These are phyloP conservation scores for Carex kokanica DNA, from an alignment of 176 grass and related monocot genomes.

Conservation along the genomic window DNA sequence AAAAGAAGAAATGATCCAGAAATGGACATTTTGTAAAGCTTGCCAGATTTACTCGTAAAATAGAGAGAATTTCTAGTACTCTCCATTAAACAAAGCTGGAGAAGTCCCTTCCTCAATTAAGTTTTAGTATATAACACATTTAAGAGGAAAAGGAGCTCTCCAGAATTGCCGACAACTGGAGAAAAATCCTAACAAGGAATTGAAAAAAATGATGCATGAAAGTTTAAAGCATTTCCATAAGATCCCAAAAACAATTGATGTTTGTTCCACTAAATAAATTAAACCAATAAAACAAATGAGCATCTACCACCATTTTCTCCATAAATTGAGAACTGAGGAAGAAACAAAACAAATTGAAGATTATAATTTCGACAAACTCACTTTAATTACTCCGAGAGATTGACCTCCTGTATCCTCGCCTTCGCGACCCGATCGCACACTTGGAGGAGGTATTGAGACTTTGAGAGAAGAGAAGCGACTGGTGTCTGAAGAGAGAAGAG, in stretches of 20 bases:
- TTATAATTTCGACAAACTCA: slow-evolving; percentile 7
- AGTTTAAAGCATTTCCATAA: background rate
- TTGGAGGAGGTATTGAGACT: background rate
- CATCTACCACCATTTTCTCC: background rate
- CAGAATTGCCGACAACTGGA: background rate
- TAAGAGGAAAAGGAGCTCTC: background rate
- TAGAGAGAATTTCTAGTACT: background rate
- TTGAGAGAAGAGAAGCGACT: slow-evolving; percentile 36
- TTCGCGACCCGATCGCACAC: background rate
- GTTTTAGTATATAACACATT: background rate
- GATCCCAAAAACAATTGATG: background rate
- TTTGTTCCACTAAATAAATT: background rate
- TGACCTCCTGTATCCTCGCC: background rate
- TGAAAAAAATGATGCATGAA: background rate
- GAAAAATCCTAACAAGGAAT: background rate
- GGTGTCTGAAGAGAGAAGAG: slow-evolving; percentile 11
- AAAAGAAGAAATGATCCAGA: slow-evolving; percentile 12
- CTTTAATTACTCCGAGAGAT: background rate
- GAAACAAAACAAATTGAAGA: background rate
- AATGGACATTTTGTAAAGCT: background rate
- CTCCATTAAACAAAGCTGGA: background rate
- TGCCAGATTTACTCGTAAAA: background rate
- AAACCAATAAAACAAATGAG: slow-evolving; percentile 8
- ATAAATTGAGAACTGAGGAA: background rate
- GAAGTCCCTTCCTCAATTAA: background rate